Base-by-base conservation (phyloP, 2,329 filamentous ascomycete genomes). In the Neopestalotiopsis sp. region DNA sequence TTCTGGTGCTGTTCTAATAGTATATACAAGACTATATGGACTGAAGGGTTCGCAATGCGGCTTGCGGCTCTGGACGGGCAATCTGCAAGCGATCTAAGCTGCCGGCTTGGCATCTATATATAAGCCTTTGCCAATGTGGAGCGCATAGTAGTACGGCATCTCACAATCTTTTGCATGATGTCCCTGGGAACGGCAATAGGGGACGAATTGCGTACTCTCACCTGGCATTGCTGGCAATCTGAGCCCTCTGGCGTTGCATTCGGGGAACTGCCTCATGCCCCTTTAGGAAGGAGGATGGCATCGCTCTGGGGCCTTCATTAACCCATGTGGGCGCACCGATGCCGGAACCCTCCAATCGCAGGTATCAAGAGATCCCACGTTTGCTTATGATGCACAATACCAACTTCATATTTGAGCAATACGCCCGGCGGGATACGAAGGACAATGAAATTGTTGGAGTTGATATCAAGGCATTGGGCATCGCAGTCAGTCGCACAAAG, bases 31-130 rank as follows among this genome's bases (percentile, higher is more conserved):
- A n/a, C 45, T 52, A 10, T 17, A 28, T 28, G 24, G 24, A 28
- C 24, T 28, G 24, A 28, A 28, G 24, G 24, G 24, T 52, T n/a
- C 42, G 13, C 12, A 17, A 17, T 52, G 17, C 17, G 45, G 24
- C 45, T 52, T 52, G 45, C 45, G 45, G 45, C 45, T 52, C 45
- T 52, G 45, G 17, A 17, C 45, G n/a, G 14, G 45, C 14, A 10
- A 52, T 52, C 34, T 38, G 45, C 45, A 52, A 52, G 45, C 45
- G 45, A 52, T 20, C n/a, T 24, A 52, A 52, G 45, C 45, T 52
- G 45, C 45, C 45, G 45, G 45, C 45, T 52, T 52, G 45, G 45
- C 45, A 20, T 52, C 45, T 52, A 52, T 52, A 52, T 52, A 52
- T 52, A 52, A 52, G 4, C 45, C 1, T 24, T 52, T 24, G 45